Evolutionary conservation across 495 filamentous ascomycete genomes (phyloP).

Genomic region (Penicillium mononematosum): DNA sequence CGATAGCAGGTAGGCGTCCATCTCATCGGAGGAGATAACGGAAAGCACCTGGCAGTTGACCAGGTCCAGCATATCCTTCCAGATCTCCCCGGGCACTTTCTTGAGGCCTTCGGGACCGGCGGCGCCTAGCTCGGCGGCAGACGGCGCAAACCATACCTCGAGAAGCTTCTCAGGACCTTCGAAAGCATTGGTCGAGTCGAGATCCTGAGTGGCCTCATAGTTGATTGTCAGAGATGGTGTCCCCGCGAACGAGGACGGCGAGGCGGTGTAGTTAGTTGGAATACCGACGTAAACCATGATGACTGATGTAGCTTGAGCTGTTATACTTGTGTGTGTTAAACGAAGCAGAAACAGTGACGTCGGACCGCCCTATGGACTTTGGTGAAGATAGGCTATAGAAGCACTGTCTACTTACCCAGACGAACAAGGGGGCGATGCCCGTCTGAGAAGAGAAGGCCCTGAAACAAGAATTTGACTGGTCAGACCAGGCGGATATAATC

Average conservation of each 20-base stretch:
- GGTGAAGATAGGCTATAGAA: constrained; percentile 49
- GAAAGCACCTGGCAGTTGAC: constrained; percentile 99
- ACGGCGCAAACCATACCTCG: constrained; percentile 96
- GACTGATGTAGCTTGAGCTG: constrained; percentile 28
- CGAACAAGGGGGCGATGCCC: constrained; percentile 79
- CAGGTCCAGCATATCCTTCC: constrained; percentile 96
- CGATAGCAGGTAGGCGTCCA: constrained; percentile 96
- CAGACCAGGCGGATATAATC: constrained; percentile 56
- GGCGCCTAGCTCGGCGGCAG: constrained; percentile 67
- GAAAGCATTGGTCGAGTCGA: constrained; percentile 95
- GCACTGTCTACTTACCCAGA: constrained; percentile 75
- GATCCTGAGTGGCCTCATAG: constrained; percentile 87
- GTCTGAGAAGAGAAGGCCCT: constrained; percentile 96
- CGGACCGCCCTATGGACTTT: constrained; percentile 26
- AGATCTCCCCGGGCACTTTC: constrained; percentile 74
- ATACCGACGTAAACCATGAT: constrained; percentile 80
- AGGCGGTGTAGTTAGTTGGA: constrained; percentile 74
- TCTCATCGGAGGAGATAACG: constrained; percentile 87
- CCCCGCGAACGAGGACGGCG: constrained; percentile 70
- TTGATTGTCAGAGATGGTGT: constrained; percentile 94
- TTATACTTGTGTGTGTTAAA: constrained; percentile 13
- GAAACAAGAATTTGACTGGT: constrained; percentile 58
- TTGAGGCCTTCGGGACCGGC: constrained; percentile 79
- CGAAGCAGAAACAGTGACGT: constrained; percentile 28
- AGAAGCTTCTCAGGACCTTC: constrained; percentile 98